Evolutionary conservation across 495 filamentous ascomycete genomes (phyloP), one percentile per base, ranked within the genome.

Genomic region (Saxophila tyrrhenica): DNA sequence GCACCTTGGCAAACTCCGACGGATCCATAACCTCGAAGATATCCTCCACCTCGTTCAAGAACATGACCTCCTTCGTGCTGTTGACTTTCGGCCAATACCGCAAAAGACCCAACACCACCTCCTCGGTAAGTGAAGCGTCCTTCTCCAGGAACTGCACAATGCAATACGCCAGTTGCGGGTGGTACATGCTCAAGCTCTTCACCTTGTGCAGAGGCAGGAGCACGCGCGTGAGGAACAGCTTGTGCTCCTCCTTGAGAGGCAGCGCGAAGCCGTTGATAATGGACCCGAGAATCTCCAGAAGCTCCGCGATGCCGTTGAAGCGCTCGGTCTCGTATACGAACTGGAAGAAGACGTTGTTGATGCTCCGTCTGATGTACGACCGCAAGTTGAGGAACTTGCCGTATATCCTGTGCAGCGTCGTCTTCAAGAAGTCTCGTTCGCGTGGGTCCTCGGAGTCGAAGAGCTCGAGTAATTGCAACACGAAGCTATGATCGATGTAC

Each of bases 21-120:
- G 92, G 92, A 63, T 99, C 92, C 92, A 99, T 99, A 35, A 99
- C 92, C 73, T 99, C 92, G 63, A 99, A 99, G 54, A 97, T 99
- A 66, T 99, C 92, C 66, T 99, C 92, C 9, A 99, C 94, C 65
- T 99, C 92, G 62, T 99, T 99, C 62, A 99, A 75, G 69, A 89
- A 99, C 92, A 99, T 99, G 62, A 99, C 92, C 67, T 99, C 92
- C 67, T 99, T 99, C 13, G 94, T 97, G 67, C 94, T 97, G 67
- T 99, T 99, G 50, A 90, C 87, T 73, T 99, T 99, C 22, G 92
- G 92, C 92, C 92, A 99, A 68, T 95, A 99, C 61, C 92, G 83
- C 56, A 99, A 74, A 56, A 99, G 75, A 15, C 92, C 92, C 57
- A 95, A 80, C 32, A 99, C 94, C 56, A 98, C 91, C 74, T 99